Evolutionary conservation across 2,329 filamentous ascomycete species (phyloP).

Genomic region (Xylogone sp.): DNA sequence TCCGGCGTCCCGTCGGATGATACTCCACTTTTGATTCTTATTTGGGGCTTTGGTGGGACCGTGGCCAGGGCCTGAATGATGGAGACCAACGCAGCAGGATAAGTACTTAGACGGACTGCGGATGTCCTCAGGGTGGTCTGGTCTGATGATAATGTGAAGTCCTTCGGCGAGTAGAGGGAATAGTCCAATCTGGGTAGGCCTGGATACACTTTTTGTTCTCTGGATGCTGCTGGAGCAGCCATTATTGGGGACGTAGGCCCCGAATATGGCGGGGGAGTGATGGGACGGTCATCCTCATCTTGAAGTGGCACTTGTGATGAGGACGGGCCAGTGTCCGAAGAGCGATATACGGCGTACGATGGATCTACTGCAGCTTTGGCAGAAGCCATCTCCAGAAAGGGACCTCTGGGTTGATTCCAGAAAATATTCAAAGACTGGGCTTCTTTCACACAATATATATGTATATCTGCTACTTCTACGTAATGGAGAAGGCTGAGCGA

Average conservation of each 20-base stretch:
- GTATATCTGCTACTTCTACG: background rate
- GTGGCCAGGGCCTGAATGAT: slow-evolving; percentile 46
- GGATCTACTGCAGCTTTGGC: slow-evolving; percentile 14
- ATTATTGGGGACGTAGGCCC: slow-evolving; percentile 12
- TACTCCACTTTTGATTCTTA: slow-evolving; percentile 42
- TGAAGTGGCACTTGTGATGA: background rate
- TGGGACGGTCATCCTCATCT: slow-evolving; percentile 13
- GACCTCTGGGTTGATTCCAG: background rate
- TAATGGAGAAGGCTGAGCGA: too few relatives aligned
- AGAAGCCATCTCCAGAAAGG: background rate
- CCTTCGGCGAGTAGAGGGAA: slow-evolving; percentile 41
- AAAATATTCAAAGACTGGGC: background rate
- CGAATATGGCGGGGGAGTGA: slow-evolving; percentile 23
- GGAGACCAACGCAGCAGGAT: slow-evolving; percentile 39
- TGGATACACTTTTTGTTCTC: slow-evolving; percentile 11
- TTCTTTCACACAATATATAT: background rate
- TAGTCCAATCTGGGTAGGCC: slow-evolving; percentile 23
- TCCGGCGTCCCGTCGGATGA: slow-evolving; percentile 37
- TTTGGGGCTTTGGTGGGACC: slow-evolving; percentile 51
- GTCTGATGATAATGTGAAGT: slow-evolving; percentile 49
- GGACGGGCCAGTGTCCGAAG: slow-evolving; percentile 12
- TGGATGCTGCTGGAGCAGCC: background rate
- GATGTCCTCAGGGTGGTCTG: slow-evolving; percentile 43
- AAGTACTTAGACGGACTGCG: slow-evolving; percentile 44
- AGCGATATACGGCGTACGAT: slow-evolving; percentile 13